Percentiles rank a stretch among this genome's conserved stretches.
Conservation (phyloP, 306 rosid genomes). For the Acmispon strigosus region DNA sequence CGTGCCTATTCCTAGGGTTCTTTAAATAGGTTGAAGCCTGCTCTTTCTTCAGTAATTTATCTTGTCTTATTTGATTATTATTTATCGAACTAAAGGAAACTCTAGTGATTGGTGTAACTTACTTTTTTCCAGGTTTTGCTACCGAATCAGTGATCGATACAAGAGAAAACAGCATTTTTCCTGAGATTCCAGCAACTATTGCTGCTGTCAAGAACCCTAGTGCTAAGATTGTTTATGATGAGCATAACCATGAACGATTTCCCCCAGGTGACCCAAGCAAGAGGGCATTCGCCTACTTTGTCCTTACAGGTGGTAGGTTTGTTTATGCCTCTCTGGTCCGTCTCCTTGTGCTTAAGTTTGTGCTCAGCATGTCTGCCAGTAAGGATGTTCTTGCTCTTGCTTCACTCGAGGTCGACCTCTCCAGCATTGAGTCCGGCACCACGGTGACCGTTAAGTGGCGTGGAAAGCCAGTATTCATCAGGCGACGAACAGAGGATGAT, state of each 20-base stretch:
- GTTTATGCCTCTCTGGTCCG: slow-evolving; percentile 65
- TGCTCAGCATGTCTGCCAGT: slow-evolving; percentile 73
- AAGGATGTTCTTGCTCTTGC: slow-evolving; percentile 80
- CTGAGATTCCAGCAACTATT: slow-evolving; percentile 51
- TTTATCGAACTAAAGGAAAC: background rate
- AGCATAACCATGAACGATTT: slow-evolving; percentile 59
- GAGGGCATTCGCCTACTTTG: slow-evolving; percentile 75
- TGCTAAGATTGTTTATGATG: slow-evolving; percentile 61
- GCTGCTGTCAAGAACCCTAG: slow-evolving; percentile 59
- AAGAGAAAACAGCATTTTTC: slow-evolving; percentile 33
- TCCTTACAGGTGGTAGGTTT: slow-evolving; percentile 67
- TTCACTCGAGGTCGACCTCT: slow-evolving; percentile 66
- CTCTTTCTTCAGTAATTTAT: background rate
- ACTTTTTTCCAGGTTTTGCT: slow-evolving; percentile 43
- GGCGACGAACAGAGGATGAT: slow-evolving; percentile 67
- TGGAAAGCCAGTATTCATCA: slow-evolving; percentile 75
- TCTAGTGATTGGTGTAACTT: background rate
- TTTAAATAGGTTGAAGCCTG: background rate
- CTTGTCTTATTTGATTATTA: background rate
- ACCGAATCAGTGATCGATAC: slow-evolving; percentile 35
- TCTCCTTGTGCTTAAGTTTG: slow-evolving; percentile 66
- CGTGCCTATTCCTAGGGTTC: background rate
- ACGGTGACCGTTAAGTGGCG: slow-evolving; percentile 83
- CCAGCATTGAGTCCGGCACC: slow-evolving; percentile 58
- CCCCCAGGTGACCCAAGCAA: slow-evolving; percentile 80